These are phyloP conservation scores for Colletotrichum eremochloae DNA, from an alignment of 2,329 filamentous ascomycete species.

Conservation along the genomic window DNA sequence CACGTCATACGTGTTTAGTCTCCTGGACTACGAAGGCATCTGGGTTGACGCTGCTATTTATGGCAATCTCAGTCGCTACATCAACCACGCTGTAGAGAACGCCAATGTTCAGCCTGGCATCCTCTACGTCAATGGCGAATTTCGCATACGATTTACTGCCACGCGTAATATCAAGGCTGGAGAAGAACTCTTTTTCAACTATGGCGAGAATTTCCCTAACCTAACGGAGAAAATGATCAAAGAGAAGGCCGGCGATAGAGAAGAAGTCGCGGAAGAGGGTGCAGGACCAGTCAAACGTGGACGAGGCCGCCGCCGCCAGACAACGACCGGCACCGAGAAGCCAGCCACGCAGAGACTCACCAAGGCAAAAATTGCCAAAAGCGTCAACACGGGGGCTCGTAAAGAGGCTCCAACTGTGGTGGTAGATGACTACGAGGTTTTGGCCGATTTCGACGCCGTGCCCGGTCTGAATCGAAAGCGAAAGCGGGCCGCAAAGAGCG, in stretches of 20 bases:
- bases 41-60: slow-evolving; percentile 82
- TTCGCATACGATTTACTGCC: slow-evolving; percentile 81
- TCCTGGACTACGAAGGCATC: slow-evolving; percentile 71
- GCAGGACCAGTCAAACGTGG: slow-evolving; percentile 24
- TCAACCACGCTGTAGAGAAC: slow-evolving; percentile 77
- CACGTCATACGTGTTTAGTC: slow-evolving; percentile 74
- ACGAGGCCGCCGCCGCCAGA: slow-evolving; percentile 22
- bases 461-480: slow-evolving; percentile 27
- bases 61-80: slow-evolving; percentile 86
- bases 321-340: slow-evolving; percentile 19
- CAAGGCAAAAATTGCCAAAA: slow-evolving; percentile 38
- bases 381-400: slow-evolving; percentile 36
- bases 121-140: slow-evolving; percentile 80
- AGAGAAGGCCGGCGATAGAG: slow-evolving; percentile 53
- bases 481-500: slow-evolving; percentile 31
- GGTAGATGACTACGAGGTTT: slow-evolving; percentile 33
- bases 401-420: slow-evolving; percentile 37
- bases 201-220: slow-evolving; percentile 77
- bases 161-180: slow-evolving; percentile 75
- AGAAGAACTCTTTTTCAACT: slow-evolving; percentile 86
- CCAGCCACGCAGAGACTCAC: slow-evolving; percentile 19
- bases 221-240: slow-evolving; percentile 66
- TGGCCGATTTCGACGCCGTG: slow-evolving; percentile 25
- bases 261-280: slow-evolving; percentile 31
- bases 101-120: slow-evolving; percentile 74